These are phyloP conservation scores for Coemansia erecta DNA, from an alignment of 192 early-diverging fungal genomes.

Conservation along the genomic window DNA sequence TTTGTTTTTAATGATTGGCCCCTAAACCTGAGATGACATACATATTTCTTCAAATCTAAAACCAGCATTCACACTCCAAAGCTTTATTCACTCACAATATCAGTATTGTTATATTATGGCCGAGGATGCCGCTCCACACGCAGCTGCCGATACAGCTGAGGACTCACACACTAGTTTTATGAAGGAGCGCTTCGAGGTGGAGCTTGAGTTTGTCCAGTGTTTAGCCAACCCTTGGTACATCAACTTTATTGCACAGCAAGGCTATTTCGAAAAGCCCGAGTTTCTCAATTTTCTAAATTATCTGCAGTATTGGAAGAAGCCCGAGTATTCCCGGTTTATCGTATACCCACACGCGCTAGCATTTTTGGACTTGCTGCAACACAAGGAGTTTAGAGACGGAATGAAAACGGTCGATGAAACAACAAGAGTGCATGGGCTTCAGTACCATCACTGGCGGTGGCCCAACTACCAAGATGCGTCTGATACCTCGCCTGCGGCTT, in stretches of 20 bases:
- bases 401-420: constrained; percentile 71
- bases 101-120: too few relatives aligned
- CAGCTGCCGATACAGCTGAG: too few relatives aligned
- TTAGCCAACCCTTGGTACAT: constrained; percentile 94
- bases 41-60: too few relatives aligned
- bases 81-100: too few relatives aligned
- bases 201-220: constrained; percentile 95
- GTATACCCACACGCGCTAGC: constrained; percentile 86
- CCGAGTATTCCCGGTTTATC: constrained; percentile 88
- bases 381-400: constrained; percentile 73
- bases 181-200: constrained; percentile 76
- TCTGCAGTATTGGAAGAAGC: constrained; percentile 84
- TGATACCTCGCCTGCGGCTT: constrained; percentile 5
- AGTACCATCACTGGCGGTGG: constrained; percentile 46
- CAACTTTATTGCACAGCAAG: constrained; percentile 85
- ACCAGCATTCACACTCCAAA: too few relatives aligned
- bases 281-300: constrained; percentile 92
- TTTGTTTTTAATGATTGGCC: too few relatives aligned
- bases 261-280: constrained; percentile 76
- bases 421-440: constrained; percentile 66
- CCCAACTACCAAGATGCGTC: constrained; percentile 17
- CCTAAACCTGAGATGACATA: too few relatives aligned
- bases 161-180: constrained; percentile 52
- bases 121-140: too few relatives aligned
- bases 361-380: constrained; percentile 84